phyloP scores from a whole-genome alignment of 1,284 basidiomycete genomes.

The Neotropicomus parvogracilis region DNA sequence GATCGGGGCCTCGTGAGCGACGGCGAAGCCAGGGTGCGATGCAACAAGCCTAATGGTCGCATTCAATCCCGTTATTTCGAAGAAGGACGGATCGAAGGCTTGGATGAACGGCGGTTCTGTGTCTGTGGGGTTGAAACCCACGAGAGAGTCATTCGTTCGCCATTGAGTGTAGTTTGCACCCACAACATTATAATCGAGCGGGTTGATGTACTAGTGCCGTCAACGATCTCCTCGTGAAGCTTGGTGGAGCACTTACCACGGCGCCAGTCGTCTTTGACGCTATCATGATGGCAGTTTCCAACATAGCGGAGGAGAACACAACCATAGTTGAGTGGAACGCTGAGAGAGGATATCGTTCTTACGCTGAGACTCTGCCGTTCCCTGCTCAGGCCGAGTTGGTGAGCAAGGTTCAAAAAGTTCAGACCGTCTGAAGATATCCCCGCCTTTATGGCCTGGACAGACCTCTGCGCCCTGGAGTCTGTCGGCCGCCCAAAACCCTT shows the following conservation, averaged over 20 bases:
- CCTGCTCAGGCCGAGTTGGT: too few species aligned
- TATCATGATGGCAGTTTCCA: background rate
- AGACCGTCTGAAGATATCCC: too few species aligned
- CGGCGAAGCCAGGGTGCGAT: conserved; percentile 54
- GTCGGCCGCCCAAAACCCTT: too few species aligned
- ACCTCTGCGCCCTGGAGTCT: too few species aligned
- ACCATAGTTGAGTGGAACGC: conserved; percentile 1
- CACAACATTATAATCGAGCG: conserved; percentile 43
- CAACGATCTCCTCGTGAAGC: conserved; percentile 33
- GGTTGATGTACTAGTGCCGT: conserved; percentile 42
- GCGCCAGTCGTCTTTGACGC: conserved; percentile 4
- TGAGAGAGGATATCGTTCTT: background rate
- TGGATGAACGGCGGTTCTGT: conserved; percentile 62
- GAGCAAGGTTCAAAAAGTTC: too few species aligned
- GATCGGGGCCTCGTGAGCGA: conserved; percentile 73
- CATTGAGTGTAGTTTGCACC: conserved; percentile 34
- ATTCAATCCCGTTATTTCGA: conserved; percentile 53
- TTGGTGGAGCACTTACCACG: conserved; percentile 13
- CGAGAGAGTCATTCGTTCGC: conserved; percentile 36
- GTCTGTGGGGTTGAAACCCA: conserved; percentile 46
- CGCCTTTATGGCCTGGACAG: too few species aligned
- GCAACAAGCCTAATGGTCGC: conserved; percentile 60
- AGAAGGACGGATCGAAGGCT: conserved; percentile 60
- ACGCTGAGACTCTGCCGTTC: background rate
- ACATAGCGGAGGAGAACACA: background rate